These are phyloP conservation scores for Backusella westeae DNA, from an alignment of 192 early-diverging fungal species.

Conservation along the genomic window DNA sequence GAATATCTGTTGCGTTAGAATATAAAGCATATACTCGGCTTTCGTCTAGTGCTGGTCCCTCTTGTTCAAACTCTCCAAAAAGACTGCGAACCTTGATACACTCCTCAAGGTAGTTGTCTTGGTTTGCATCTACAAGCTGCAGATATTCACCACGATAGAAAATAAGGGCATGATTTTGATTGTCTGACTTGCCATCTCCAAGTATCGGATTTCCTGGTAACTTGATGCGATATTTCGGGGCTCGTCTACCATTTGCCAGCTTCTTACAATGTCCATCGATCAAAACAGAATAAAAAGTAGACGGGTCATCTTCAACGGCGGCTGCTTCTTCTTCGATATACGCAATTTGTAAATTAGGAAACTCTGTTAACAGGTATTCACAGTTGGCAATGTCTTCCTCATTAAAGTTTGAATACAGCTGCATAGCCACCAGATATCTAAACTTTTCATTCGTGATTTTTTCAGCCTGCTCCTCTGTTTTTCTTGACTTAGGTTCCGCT, in stretches of 20 bases:
- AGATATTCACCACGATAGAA: constrained; percentile 75
- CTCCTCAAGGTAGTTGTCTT: constrained; percentile 81
- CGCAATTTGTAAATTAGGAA: constrained; percentile 65
- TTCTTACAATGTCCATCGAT: constrained; percentile 67
- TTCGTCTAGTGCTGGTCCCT: constrained; percentile 37
- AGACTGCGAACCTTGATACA: constrained; percentile 73
- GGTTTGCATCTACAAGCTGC: constrained; percentile 76
- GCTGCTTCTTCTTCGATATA: constrained; percentile 63
- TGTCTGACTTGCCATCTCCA: constrained; percentile 77
- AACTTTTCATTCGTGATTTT: constrained; percentile 66
- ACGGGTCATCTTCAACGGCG: constrained; percentile 33
- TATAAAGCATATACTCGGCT: constrained; percentile 55
- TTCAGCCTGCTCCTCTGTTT: constrained; percentile 51
- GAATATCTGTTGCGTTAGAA: constrained; percentile 34
- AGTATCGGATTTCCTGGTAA: constrained; percentile 72
- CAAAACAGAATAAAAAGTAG: constrained; percentile 46
- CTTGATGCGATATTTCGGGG: constrained; percentile 64
- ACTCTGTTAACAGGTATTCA: constrained; percentile 61
- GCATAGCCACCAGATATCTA: constrained; percentile 69
- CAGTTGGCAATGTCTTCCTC: constrained; percentile 62
- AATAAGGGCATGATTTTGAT: constrained; percentile 73
- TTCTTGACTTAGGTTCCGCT: constrained; percentile 27
- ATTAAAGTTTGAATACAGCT: constrained; percentile 65
- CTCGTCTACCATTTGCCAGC: constrained; percentile 49
- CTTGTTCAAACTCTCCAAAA: constrained; percentile 70